Base-by-base conservation (phyloP, 2,329 filamentous ascomycete genomes). In the Ophidiomyces ophidiicola region DNA sequence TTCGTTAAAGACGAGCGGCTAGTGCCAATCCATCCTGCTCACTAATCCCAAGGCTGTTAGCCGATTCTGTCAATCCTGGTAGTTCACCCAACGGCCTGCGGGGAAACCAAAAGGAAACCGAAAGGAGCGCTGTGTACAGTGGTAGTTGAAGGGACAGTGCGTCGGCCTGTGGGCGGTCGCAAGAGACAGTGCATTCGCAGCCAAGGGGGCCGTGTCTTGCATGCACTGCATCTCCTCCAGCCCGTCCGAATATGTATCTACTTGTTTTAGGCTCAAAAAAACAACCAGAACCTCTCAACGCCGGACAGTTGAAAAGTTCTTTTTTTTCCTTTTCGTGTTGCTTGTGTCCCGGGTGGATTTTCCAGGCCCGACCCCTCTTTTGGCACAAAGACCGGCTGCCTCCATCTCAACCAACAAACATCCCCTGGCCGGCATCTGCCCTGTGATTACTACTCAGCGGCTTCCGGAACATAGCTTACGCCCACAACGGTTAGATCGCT, bases 1-100 rank as follows among this genome's bases (percentile, higher is more conserved):
- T 41, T 41, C 32, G 38, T 32, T 20, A 15, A n/a, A 36, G 31
- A 24, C 31, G 26, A 31, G n/a, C 24, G 24, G 31, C 38, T 41
- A 35, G 32, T 17, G 32, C 18, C 25, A 15, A 35, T 25, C 25
- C 32, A 24, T 24, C 24, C 12, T 15, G 7, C 15, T 33, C 29
- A 33, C 21, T 28, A 31, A 26, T 19, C 36, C 29, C 14, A 39
- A 20, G 19, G 36, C 36, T 38, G 26, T 18, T 32, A 33, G 37
- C 37, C 38, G 38, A 31, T 31, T 29, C 32, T 41, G 19, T 19
- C 38, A 19, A 41, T 18, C 36, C 31, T 33, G 31, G 14, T 15
- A n/a, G 28, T 15, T n/a, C 24, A n/a, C 24, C 24, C 21, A 31
- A 35, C 24, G 38, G 31, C 18, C 26, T 30, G 36, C 30, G 32